Conservation (phyloP, 2,329 filamentous ascomycete species). For the Colletotrichum coccodes region DNA sequence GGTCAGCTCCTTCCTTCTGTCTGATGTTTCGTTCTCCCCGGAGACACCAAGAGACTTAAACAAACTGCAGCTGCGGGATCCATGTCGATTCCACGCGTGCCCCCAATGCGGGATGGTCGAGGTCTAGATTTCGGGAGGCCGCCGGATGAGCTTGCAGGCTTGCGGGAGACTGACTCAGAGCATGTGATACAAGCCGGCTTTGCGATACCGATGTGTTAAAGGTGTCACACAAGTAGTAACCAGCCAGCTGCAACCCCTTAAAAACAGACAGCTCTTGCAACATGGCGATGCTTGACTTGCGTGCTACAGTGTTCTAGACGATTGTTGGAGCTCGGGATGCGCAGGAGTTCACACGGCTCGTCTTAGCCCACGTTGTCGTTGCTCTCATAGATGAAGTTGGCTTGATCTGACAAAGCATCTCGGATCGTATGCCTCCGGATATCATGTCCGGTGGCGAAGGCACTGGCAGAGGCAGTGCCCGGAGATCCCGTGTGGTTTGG, state of each 20-base stretch:
- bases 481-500: neutral
- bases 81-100: neutral
- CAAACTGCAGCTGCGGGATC: neutral
- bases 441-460: neutral
- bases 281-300: neutral
- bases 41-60: neutral
- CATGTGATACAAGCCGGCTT: neutral
- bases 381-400: neutral
- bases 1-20: neutral
- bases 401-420: neutral
- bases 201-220: neutral
- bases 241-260: too few species aligned
- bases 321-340: neutral
- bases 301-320: too few species aligned
- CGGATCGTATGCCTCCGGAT: too few species aligned
- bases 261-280: too few species aligned
- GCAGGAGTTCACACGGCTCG: neutral
- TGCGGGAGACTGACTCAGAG: neutral
- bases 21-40: neutral
- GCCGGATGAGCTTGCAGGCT: neutral
- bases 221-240: too few species aligned
- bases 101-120: neutral
- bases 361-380: neutral
- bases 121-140: neutral
- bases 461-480: neutral